Evolutionary conservation across 805 yeast genomes (phyloP), one percentile per base, ranked within the genome.

Genomic region (Blastobotrys mokoenaii): DNA sequence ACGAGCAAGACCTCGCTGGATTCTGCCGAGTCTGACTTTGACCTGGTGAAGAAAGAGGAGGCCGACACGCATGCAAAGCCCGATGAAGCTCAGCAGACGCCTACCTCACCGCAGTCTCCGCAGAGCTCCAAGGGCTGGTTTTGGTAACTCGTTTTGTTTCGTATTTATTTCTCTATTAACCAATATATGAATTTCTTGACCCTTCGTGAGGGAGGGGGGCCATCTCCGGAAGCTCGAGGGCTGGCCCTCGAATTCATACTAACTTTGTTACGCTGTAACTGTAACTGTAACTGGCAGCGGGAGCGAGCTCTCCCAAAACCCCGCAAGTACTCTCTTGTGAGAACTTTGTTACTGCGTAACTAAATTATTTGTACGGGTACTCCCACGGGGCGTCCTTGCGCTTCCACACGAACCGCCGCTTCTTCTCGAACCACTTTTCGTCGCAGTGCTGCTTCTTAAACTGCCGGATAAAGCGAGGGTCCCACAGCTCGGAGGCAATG

Each of bases 401-500:
- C 62, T 85, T 82, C 97, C 97, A 90, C 47, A 87, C 76, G 70
- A 83, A 86, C 39, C 64, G 58, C 42, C 60, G 58, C 77, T 83
- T 84, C 79, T 84, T 86, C 70, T 76, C 54, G 33, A 46, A 46
- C 64, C 84, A 87, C 49, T 80, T 77, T 53, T 86, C 88, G 46
- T 82, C 89, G 63, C 97, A 87, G 53, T 74, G 58, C 46, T 72
- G 63, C 49, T 68, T 70, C 61, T 84, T 84, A 65, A 80, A 84
- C 39, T 60, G 56, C 54, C 84, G 74, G 51, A 93, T 88, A 56
- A 90, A 93, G 36, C 79, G 69, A 2, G 98, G 98, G 62, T 93
- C 98, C 98, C 98, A 93, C 42, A 93, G 72, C 60, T 93, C 98
- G 46, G 95, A 84, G 1, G 97, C 98, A 52, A 93, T 83, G 3